Percentiles rank a stretch among this genome's conserved stretches.
phyloP scores from a whole-genome alignment of 106 monocot genomes.

The Dendrobium officinale region DNA sequence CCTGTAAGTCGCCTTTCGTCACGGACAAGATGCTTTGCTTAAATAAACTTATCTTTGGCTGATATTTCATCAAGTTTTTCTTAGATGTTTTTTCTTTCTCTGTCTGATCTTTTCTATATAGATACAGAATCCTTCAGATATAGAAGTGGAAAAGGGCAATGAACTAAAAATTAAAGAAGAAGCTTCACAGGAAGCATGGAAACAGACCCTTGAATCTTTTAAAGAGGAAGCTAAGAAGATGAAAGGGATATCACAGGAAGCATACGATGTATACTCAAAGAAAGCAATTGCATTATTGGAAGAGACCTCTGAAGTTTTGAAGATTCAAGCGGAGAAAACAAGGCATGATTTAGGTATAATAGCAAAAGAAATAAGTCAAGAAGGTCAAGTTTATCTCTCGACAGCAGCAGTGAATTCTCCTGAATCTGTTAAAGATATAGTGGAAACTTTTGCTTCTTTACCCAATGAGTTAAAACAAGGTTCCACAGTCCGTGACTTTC shows the following conservation, averaged over 20 bases:
- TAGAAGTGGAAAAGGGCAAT: constrained; percentile 25
- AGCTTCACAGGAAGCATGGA: constrained; percentile 60
- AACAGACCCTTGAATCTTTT: constrained; percentile 42
- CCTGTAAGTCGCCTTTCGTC: neutral
- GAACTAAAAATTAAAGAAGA: constrained; percentile 30
- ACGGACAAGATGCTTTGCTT: neutral
- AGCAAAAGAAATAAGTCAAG: constrained; percentile 59
- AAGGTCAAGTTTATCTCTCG: constrained; percentile 63
- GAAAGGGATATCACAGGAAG: constrained; percentile 47
- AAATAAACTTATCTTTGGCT: neutral
- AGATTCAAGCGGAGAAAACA: constrained; percentile 80
- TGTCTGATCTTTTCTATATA: neutral
- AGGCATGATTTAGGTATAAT: constrained; percentile 47
- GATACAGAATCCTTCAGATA: constrained; percentile 24
- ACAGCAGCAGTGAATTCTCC: constrained; percentile 59
- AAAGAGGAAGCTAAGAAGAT: constrained; percentile 66
- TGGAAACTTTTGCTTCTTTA: constrained; percentile 41
- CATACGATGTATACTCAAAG: constrained; percentile 65
- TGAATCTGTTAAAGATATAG: constrained; percentile 68
- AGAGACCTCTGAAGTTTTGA: constrained; percentile 57
- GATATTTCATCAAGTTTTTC: neutral
- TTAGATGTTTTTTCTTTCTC: neutral
- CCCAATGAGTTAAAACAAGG: constrained; percentile 37
- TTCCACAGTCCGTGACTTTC: constrained; percentile 51
- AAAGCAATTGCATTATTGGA: constrained; percentile 41